phyloP scores from a whole-genome alignment of 805 yeast genomes.

The Cyberlindnera galapagoensis region DNA sequence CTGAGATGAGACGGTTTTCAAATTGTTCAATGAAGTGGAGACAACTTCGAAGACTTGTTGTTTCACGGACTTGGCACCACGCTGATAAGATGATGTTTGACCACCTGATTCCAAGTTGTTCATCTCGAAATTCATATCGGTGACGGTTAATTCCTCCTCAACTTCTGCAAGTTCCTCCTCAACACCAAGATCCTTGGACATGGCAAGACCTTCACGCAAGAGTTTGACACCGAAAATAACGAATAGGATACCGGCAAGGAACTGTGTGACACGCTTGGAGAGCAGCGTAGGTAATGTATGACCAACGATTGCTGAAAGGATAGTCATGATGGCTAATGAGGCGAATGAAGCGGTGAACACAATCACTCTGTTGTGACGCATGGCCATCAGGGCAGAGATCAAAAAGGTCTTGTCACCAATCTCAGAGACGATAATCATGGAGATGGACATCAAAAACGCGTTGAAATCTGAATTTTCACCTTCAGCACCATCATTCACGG shows the following conservation, averaged over 20 bases:
- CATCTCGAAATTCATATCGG: constrained; percentile 44
- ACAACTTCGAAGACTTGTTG: constrained; percentile 1
- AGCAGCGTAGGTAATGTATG: constrained; percentile 82
- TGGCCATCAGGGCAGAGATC: constrained; percentile 96
- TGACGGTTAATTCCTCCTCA: constrained; percentile 80
- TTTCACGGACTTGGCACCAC: constrained; percentile 3
- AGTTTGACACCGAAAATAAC: constrained; percentile 76
- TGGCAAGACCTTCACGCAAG: constrained; percentile 71
- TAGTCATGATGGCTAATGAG: constrained; percentile 85
- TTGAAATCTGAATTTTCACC: neutral
- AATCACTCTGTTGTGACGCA: constrained; percentile 77
- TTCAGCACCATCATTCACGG: neutral
- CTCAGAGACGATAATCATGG: constrained; percentile 94
- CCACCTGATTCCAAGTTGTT: constrained; percentile 48
- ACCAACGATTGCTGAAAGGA: constrained; percentile 86
- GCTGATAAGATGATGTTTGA: neutral
- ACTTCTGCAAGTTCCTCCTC: constrained; percentile 96
- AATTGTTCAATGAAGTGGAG: constrained; percentile 7
- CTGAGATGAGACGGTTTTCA: constrained; percentile 12
- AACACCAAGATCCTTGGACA: constrained; percentile 80
- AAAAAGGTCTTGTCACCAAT: constrained; percentile 96
- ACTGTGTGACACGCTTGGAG: constrained; percentile 73
- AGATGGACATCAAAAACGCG: constrained; percentile 69
- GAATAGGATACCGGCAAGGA: constrained; percentile 75
- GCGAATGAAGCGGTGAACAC: constrained; percentile 88